Percentiles rank a stretch among this genome's conserved stretches.
Conservation (phyloP, 2,329 filamentous ascomycete genomes). For the Cladophialophora bantiana region DNA sequence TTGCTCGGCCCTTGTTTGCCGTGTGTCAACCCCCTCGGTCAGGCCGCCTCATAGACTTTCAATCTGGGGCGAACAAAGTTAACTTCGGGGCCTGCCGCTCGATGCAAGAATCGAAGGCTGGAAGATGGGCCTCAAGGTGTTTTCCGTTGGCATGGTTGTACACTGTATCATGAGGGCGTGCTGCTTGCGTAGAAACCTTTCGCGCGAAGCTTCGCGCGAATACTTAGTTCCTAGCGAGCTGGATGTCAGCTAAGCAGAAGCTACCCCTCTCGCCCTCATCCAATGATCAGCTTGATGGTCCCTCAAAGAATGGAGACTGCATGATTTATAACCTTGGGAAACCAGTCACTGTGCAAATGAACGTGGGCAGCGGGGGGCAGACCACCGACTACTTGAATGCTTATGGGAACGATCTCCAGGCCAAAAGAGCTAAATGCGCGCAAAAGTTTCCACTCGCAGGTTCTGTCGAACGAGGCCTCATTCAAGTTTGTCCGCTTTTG, state of each 20-base stretch:
- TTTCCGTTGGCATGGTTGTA: background rate
- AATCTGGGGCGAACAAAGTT: background rate
- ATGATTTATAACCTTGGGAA: background rate
- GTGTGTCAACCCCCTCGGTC: background rate
- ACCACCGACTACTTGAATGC: too few species aligned
- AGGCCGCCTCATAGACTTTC: background rate
- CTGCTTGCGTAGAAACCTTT: background rate
- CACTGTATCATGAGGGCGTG: background rate
- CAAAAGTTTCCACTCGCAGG: background rate
- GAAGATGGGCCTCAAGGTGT: background rate
- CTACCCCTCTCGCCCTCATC: background rate
- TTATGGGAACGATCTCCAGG: too few species aligned
- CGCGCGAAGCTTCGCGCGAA: conserved; percentile 11
- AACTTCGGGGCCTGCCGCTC: background rate
- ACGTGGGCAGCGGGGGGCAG: background rate
- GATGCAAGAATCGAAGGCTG: background rate
- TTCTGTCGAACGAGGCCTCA: background rate
- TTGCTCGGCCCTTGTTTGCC: background rate
- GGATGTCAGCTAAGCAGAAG: background rate
- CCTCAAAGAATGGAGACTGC: background rate
- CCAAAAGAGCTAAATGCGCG: background rate
- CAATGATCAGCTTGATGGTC: background rate
- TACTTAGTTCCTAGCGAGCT: background rate
- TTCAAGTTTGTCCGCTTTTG: background rate
- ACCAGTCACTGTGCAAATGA: background rate